These are phyloP conservation scores for Kodamaea kaohsiungensis DNA, from an alignment of 805 yeast species.

Conservation along the genomic window DNA sequence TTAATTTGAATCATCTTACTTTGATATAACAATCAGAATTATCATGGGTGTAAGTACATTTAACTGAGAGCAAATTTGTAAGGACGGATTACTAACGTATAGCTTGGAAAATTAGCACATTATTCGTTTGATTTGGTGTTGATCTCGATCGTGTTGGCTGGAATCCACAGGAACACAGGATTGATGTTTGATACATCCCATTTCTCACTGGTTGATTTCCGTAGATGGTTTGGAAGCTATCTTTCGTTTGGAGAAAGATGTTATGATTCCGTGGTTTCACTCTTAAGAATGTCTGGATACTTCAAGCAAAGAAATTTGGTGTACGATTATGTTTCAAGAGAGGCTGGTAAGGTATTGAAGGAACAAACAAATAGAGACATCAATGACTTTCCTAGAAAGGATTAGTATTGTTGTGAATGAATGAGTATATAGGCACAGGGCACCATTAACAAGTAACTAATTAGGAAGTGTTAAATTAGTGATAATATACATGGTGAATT, in stretches of 20 bases:
- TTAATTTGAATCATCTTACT: not conserved
- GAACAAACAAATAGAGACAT: slow-evolving; percentile 33
- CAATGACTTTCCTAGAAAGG: slow-evolving; percentile 20
- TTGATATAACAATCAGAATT: not conserved
- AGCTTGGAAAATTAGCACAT: slow-evolving; percentile 70
- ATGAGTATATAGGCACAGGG: not conserved
- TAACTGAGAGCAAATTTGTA: too few relatives aligned
- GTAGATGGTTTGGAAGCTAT: slow-evolving; percentile 52
- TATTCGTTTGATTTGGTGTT: slow-evolving; percentile 75
- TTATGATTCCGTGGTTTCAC: slow-evolving; percentile 49
- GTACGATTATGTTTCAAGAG: slow-evolving; percentile 34
- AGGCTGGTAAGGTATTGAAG: slow-evolving; percentile 29
- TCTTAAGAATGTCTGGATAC: slow-evolving; percentile 49
- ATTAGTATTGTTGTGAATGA: slow-evolving; percentile 1
- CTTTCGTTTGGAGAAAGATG: slow-evolving; percentile 61
- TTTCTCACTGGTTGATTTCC: slow-evolving; percentile 48
- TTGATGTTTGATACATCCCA: slow-evolving; percentile 52
- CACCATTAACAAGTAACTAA: not conserved
- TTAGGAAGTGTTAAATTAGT: not conserved
- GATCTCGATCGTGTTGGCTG: slow-evolving; percentile 81
- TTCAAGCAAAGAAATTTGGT: slow-evolving; percentile 48
- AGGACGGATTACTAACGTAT: not conserved
- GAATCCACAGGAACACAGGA: slow-evolving; percentile 83
- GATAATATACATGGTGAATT: not conserved
- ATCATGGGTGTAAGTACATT: slow-evolving; percentile 8